Base-by-base conservation (phyloP, 345 rosid species). In the Melaleuca quinquenervia region DNA sequence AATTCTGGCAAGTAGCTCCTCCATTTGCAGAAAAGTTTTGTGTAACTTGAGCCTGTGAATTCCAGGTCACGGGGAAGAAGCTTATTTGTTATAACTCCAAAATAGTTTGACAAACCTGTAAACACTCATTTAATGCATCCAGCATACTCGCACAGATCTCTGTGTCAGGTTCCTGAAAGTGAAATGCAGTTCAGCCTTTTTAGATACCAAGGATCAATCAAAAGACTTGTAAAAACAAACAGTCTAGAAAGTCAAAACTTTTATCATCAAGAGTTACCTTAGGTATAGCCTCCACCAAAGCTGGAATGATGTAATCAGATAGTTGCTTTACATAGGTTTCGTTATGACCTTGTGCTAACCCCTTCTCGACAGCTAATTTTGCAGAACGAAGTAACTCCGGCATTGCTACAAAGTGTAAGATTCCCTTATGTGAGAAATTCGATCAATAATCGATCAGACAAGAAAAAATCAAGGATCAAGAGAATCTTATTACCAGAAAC, bases 131-230 rank as follows among this genome's bases (percentile, higher is more conserved):
- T 90, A 98, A 89, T 49, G 99, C 95, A 86, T 96, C 99, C 94
- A 98, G 88, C 99, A 98, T 98, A 88, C 89, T 98, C 86, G 98
- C 98, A 88, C 96, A 92, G 82, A 98, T 96, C 93, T 98, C 99
- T 0, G 95, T 98, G 90, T 98, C 99, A 76, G 99, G 99, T 90
- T 98, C 99, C 99, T 98, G 95, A 90, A 91, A 85, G 51, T 54
- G 88, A 88, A 87, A 83, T 85, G 50, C n/a, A 85, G 27, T 82
- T 74, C 27, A 78, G 78, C 48, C 54, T 50, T 54, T 53, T 86
- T 76, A 52, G 80, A 54, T 50, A 84, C 64, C 29, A 82, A 74
- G 58, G 18, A 84, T 53, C 21, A 75, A 20, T 14, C 64, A 58
- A 50, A 52, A 53, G 80, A 84, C 14, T 54, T 48, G 29, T 50